Evolutionary conservation across 139 green algal genomes (phyloP).

Genomic region (Closterium sp.): DNA sequence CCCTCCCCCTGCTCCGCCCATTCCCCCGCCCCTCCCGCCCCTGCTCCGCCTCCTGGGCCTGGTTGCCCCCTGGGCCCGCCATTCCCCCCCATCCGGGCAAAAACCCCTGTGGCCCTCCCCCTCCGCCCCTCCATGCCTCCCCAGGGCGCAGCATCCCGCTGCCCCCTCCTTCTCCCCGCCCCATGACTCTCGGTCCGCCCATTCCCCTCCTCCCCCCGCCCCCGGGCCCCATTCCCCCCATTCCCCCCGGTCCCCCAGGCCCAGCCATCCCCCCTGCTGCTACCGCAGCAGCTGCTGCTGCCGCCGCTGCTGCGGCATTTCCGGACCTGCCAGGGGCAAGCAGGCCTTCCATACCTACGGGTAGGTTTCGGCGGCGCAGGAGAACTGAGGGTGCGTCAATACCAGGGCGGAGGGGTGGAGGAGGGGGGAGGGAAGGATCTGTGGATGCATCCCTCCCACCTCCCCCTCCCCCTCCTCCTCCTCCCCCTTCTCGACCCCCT

Average conservation of each 20-base stretch:
- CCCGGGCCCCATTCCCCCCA: neutral
- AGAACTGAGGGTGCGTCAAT: neutral
- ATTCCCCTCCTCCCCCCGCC: neutral
- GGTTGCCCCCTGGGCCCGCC: neutral
- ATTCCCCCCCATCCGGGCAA: neutral
- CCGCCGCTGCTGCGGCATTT: neutral
- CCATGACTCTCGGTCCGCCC: neutral
- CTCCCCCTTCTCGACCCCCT: neutral
- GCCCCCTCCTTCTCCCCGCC: neutral
- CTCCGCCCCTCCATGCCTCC: neutral
- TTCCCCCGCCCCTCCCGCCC: neutral
- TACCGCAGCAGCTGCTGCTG: neutral
- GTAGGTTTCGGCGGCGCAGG: neutral
- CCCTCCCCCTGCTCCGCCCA: neutral
- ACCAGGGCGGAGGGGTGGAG: neutral
- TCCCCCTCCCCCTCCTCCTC: neutral
- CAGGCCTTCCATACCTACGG: neutral
- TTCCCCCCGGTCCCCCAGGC: neutral
- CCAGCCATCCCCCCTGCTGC: neutral
- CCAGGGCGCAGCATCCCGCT: neutral
- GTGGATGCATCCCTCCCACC: neutral
- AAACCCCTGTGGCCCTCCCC: neutral
- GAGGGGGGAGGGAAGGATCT: neutral
- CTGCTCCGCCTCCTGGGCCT: neutral
- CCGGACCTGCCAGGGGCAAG: neutral